Evolutionary conservation across 176 grass and related monocot species (phyloP).

Genomic region (Carex pumila): DNA sequence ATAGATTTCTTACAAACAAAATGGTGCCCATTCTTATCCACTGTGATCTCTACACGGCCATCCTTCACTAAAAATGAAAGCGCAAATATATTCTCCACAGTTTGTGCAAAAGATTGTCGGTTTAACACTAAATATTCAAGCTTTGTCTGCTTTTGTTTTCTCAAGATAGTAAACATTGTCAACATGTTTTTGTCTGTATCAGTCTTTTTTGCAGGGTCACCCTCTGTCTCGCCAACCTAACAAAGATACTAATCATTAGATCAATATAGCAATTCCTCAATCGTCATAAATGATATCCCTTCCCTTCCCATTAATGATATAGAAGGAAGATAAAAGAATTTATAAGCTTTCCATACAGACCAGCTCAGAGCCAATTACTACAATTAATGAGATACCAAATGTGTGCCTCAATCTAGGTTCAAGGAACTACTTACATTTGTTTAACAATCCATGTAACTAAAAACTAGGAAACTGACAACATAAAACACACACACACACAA

Average conservation of each 20-base stretch:
- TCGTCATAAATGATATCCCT: not conserved
- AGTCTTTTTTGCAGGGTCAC: slow-evolving; percentile 21
- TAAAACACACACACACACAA: not conserved
- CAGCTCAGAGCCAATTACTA: not conserved
- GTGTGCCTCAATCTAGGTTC: not conserved
- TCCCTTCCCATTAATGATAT: not conserved
- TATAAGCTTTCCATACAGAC: not conserved
- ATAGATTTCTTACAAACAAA: slow-evolving; percentile 26
- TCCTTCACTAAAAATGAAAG: slow-evolving; percentile 47
- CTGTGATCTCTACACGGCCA: slow-evolving; percentile 23
- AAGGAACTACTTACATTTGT: not conserved
- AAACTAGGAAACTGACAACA: not conserved
- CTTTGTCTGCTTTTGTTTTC: slow-evolving; percentile 12
- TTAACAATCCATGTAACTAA: not conserved
- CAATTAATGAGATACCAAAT: not conserved
- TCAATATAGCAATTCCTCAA: not conserved
- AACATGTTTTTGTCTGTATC: slow-evolving; percentile 25
- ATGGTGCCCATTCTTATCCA: slow-evolving; percentile 23
- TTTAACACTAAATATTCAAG: slow-evolving; percentile 35
- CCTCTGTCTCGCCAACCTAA: slow-evolving; percentile 23
- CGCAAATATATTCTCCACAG: slow-evolving; percentile 41
- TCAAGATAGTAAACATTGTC: slow-evolving; percentile 30
- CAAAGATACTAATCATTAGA: not conserved
- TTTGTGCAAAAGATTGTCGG: slow-evolving; percentile 28
- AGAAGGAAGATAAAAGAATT: not conserved